Conservation (phyloP, 805 yeast species). For the Candida rishiriensis region DNA sequence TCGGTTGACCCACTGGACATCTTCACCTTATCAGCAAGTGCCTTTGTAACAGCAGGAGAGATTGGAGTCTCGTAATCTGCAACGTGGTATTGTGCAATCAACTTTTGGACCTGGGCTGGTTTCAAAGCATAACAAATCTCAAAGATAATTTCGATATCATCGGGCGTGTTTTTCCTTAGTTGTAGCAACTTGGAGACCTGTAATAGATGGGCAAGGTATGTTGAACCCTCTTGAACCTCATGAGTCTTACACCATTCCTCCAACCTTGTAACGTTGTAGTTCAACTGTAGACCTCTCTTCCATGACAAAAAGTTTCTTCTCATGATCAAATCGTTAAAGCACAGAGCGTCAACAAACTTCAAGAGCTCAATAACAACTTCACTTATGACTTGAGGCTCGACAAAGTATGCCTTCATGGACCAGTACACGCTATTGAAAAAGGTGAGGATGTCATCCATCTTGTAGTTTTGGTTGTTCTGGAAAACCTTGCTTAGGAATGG, state of each 20-base stretch:
- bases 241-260: conserved; percentile 99
- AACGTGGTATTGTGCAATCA: conserved; percentile 80
- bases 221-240: conserved; percentile 81
- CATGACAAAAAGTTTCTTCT: conserved; percentile 91
- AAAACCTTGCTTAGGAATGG: conserved; percentile 84
- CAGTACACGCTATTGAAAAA: conserved; percentile 87
- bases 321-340: conserved; percentile 94
- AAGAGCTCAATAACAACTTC: conserved; percentile 81
- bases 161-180: conserved; percentile 81
- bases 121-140: conserved; percentile 92
- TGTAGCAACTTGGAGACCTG: conserved; percentile 94
- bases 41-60: conserved; percentile 71
- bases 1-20: conserved; percentile 53
- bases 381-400: conserved; percentile 79
- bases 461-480: conserved; percentile 63
- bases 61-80: conserved; percentile 96
- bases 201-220: conserved; percentile 76
- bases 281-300: conserved; percentile 96
- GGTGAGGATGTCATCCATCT: conserved; percentile 91
- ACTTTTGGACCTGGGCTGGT: conserved; percentile 93
- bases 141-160: conserved; percentile 86
- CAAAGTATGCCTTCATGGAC: conserved; percentile 87
- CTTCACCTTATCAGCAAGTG: conserved; percentile 77
- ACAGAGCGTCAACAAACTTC: conserved; percentile 82
- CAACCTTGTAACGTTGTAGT: conserved; percentile 90